phyloP scores from a whole-genome alignment of 768 basidiomycete genomes.

The Xanthoconium purpureum region DNA sequence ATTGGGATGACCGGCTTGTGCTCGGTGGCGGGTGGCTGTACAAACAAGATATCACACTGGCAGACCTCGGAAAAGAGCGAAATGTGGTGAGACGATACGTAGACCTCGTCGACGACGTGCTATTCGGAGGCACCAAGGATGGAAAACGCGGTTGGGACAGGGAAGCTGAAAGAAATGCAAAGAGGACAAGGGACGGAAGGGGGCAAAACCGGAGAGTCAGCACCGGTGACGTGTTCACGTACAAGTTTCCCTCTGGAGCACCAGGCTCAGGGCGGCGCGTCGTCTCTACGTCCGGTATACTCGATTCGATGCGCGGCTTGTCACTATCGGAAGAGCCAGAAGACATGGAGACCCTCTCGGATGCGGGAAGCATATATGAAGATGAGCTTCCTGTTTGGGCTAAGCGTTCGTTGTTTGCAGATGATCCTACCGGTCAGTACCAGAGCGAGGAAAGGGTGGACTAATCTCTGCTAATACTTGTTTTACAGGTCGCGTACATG shows the following conservation, averaged over 20 bases:
- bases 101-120: conserved; percentile 74
- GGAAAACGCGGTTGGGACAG: conserved; percentile 48
- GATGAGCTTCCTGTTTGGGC: conserved; percentile 81
- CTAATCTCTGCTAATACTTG: not conserved
- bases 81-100: conserved; percentile 58
- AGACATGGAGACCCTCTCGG: conserved; percentile 45
- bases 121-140: conserved; percentile 62
- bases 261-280: conserved; percentile 41
- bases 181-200: conserved; percentile 40
- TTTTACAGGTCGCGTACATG: conserved; percentile 57
- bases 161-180: conserved; percentile 44
- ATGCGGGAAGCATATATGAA: conserved; percentile 52
- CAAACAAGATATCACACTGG: conserved; percentile 56
- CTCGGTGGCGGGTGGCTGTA: conserved; percentile 84
- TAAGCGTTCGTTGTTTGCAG: conserved; percentile 49
- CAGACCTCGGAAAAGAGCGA: conserved; percentile 55
- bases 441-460: not conserved
- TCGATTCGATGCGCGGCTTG: conserved; percentile 51
- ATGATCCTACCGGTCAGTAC: conserved; percentile 57
- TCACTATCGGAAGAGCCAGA: conserved; percentile 56
- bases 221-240: conserved; percentile 30
- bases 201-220: conserved; percentile 34
- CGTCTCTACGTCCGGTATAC: conserved; percentile 54
- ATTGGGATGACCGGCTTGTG: conserved; percentile 80
- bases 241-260: conserved; percentile 19